A percentile compares a stretch with the other conserved stretches of the same genome.
Evolutionary conservation across 768 basidiomycete species (phyloP).

Genomic region (Hebeloma cylindrosporum): DNA sequence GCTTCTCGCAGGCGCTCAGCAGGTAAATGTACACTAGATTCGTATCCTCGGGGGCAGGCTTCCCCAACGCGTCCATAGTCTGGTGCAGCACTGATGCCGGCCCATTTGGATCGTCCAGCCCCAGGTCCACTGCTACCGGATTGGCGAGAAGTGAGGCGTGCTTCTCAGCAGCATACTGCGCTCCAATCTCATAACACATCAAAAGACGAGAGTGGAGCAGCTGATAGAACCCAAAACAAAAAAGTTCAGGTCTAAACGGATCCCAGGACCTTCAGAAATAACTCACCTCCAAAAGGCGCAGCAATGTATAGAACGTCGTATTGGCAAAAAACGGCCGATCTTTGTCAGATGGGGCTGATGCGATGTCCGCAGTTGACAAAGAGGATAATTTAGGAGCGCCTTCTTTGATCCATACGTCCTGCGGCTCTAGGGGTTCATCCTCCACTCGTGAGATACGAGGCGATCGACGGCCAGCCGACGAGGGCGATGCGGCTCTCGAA

Average conservation of each 20-base stretch:
- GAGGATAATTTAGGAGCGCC: slow-evolving; percentile 30
- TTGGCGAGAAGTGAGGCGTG: slow-evolving; percentile 71
- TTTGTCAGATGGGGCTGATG: slow-evolving; percentile 26
- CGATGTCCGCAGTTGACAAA: slow-evolving; percentile 20
- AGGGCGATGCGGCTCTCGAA: slow-evolving; percentile 45
- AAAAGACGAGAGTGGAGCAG: slow-evolving; percentile 85
- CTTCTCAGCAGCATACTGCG: slow-evolving; percentile 63
- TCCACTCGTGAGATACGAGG: slow-evolving; percentile 28
- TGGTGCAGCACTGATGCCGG: slow-evolving; percentile 67
- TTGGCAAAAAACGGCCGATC: slow-evolving; percentile 82
- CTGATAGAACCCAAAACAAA: slow-evolving; percentile 47
- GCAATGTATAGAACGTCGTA: slow-evolving; percentile 87
- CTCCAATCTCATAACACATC: slow-evolving; percentile 81
- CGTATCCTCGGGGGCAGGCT: slow-evolving; percentile 44
- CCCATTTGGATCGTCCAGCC: slow-evolving; percentile 83
- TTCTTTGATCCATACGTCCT: slow-evolving; percentile 66
- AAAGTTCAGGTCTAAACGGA: slow-evolving; percentile 38
- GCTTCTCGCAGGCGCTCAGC: slow-evolving; percentile 86
- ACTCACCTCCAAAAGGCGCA: slow-evolving; percentile 84
- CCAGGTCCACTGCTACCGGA: slow-evolving; percentile 79
- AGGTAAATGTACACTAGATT: slow-evolving; percentile 87
- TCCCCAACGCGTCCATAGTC: slow-evolving; percentile 60
- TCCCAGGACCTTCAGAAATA: slow-evolving; percentile 10
- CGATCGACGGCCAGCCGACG: slow-evolving; percentile 34
- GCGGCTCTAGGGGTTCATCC: slow-evolving; percentile 30